Evolutionary conservation across 495 filamentous ascomycete genomes (phyloP).

Genomic region (Saxispiralis lemnorum): DNA sequence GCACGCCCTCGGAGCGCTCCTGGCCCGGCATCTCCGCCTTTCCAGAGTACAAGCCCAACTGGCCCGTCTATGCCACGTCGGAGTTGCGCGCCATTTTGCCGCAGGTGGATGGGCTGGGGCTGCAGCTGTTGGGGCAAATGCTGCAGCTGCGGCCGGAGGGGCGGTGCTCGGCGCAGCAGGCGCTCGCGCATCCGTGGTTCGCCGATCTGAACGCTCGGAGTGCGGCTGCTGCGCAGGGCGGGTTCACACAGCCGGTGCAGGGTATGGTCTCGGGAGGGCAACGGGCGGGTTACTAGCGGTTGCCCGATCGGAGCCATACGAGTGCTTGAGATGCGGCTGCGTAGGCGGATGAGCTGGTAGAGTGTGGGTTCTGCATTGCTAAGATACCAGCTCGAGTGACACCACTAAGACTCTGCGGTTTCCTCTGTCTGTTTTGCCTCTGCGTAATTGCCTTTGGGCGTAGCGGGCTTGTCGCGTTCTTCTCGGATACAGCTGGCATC

Average conservation of each 20-base stretch:
- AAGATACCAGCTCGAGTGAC: too few relatives aligned
- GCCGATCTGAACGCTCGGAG: conserved; percentile 39
- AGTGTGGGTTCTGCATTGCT: too few relatives aligned
- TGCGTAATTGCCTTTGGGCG: too few relatives aligned
- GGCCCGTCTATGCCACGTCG: conserved; percentile 91
- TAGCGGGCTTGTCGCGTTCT: too few relatives aligned
- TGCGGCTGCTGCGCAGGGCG: conserved; percentile 17
- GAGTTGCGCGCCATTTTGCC: conserved; percentile 70
- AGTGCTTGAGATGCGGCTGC: too few relatives aligned
- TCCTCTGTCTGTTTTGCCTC: too few relatives aligned
- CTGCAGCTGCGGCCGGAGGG: conserved; percentile 85
- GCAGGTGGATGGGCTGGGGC: conserved; percentile 68
- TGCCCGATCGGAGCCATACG: neutral
- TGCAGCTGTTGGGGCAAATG: conserved; percentile 78
- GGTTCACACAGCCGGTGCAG: neutral
- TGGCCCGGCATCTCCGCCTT: conserved; percentile 84
- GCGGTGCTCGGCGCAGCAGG: conserved; percentile 67
- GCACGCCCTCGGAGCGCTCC: conserved; percentile 75
- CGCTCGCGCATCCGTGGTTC: conserved; percentile 85
- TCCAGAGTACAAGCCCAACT: conserved; percentile 85
- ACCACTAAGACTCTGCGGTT: too few relatives aligned
- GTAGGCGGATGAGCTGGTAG: too few relatives aligned
- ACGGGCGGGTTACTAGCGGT: neutral
- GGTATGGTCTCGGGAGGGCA: neutral
- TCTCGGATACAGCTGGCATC: too few relatives aligned